These are phyloP conservation scores for Phalaenopsis equestris DNA, from an alignment of 106 monocot species.

Conservation along the genomic window DNA sequence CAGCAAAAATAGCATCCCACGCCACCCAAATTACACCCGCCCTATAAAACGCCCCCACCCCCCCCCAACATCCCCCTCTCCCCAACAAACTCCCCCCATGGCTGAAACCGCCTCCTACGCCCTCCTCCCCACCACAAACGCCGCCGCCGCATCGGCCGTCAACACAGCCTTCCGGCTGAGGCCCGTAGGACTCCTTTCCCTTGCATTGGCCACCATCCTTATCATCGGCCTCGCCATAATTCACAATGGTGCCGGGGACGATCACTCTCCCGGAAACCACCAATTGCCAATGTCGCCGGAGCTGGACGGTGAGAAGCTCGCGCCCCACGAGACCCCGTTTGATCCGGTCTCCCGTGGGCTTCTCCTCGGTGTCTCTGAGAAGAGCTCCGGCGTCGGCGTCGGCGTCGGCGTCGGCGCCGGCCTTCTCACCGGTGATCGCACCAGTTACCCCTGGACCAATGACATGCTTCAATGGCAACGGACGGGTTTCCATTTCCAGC, in stretches of 20 bases:
- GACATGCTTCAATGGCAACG: constrained; percentile 43
- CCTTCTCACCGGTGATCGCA: background rate
- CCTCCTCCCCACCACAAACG: background rate
- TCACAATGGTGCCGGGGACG: background rate
- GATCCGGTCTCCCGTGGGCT: constrained; percentile 8
- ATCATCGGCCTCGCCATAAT: background rate
- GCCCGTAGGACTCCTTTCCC: background rate
- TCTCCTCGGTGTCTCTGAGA: constrained; percentile 24
- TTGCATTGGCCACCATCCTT: constrained; percentile 1
- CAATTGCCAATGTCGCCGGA: background rate
- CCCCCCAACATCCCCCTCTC: background rate
- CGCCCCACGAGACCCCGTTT: background rate
- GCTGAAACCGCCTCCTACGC: background rate
- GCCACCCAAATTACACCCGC: background rate
- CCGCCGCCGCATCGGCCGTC: background rate
- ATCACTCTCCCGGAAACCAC: background rate
- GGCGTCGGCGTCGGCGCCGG: background rate
- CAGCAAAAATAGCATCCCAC: background rate
- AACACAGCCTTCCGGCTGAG: background rate
- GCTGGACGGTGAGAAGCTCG: background rate
- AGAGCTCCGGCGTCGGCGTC: constrained; percentile 12
- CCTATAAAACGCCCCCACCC: background rate
- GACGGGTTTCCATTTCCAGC: constrained; percentile 44
- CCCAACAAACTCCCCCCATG: background rate
- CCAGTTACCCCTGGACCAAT: constrained; percentile 33